Evolutionary conservation across 2,329 filamentous ascomycete species (phyloP).

Genomic region (Aspergillus pseudoterreus): DNA sequence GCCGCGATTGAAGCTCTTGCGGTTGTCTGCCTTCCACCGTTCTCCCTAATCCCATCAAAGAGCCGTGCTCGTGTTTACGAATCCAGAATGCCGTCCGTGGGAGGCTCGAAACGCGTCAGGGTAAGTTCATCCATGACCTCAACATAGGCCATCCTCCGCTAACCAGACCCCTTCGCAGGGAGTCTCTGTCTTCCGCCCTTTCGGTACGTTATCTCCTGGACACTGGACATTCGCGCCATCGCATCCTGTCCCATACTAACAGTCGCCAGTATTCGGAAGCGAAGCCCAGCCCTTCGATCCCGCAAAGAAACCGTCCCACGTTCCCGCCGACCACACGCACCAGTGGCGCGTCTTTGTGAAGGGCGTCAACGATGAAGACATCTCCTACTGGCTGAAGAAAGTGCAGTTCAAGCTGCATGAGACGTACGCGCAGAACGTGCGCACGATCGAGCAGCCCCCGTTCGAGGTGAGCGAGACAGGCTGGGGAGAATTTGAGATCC

Average conservation of each 20-base stretch:
- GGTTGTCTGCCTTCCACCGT: neutral
- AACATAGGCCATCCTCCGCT: constrained; percentile 11
- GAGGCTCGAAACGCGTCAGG: constrained; percentile 53
- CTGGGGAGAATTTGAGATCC: constrained; percentile 97
- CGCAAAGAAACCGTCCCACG: constrained; percentile 67
- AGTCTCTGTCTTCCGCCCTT: constrained; percentile 46
- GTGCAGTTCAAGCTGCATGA: constrained; percentile 98
- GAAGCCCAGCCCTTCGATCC: constrained; percentile 78
- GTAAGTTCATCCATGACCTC: constrained; percentile 25
- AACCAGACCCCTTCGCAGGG: constrained; percentile 29
- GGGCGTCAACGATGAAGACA: constrained; percentile 82
- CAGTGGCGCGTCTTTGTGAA: constrained; percentile 94
- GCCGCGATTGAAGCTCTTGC: neutral
- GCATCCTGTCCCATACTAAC: neutral
- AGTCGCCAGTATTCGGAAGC: constrained; percentile 66
- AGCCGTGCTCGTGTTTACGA: neutral
- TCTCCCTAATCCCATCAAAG: neutral
- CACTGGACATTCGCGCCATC: neutral
- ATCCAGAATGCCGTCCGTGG: constrained; percentile 49
- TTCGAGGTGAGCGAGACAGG: constrained; percentile 90
- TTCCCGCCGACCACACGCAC: constrained; percentile 90
- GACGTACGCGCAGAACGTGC: constrained; percentile 86
- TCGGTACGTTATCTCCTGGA: constrained; percentile 30
- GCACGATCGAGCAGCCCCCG: constrained; percentile 75
- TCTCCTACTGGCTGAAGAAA: constrained; percentile 93